Evolutionary conservation across 2,329 filamentous ascomycete species (phyloP).

Genomic region (Aspergillus sp.): DNA sequence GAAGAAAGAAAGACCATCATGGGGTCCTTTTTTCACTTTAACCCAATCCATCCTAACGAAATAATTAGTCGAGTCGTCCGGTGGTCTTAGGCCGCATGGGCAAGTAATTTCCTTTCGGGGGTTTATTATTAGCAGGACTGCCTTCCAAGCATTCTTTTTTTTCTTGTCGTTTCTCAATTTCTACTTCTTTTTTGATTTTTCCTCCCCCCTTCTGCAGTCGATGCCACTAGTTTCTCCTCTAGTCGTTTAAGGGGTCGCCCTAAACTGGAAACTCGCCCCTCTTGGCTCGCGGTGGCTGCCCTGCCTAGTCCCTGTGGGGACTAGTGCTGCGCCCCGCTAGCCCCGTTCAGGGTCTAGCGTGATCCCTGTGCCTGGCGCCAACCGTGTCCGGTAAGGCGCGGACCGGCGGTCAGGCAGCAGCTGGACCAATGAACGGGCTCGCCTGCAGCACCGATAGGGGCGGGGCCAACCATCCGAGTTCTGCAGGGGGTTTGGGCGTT

Average conservation of each 20-base stretch:
- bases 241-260: neutral
- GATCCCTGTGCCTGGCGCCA: neutral
- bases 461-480: neutral
- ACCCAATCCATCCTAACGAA: neutral
- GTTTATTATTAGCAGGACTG: neutral
- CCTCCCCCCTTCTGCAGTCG: neutral
- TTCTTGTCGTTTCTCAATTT: no score
- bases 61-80: conserved; percentile 7
- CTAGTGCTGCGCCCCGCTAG: neutral
- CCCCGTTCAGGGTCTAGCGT: neutral
- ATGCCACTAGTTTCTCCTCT: neutral
- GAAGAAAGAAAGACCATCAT: conserved; percentile 2
- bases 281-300: neutral
- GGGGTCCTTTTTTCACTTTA: conserved; percentile 5
- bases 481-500: neutral
- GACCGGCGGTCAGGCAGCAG: neutral
- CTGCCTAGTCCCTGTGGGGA: neutral
- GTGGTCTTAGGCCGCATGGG: neutral
- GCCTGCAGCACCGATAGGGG: neutral
- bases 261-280: neutral
- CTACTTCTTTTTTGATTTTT: neutral
- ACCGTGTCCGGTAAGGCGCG: neutral
- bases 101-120: neutral
- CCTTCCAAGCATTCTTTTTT: neutral
- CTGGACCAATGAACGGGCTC: neutral